Evolutionary conservation across 345 rosid species (phyloP), one percentile per base, ranked within the genome.

Genomic region (Hibiscus trionum): DNA sequence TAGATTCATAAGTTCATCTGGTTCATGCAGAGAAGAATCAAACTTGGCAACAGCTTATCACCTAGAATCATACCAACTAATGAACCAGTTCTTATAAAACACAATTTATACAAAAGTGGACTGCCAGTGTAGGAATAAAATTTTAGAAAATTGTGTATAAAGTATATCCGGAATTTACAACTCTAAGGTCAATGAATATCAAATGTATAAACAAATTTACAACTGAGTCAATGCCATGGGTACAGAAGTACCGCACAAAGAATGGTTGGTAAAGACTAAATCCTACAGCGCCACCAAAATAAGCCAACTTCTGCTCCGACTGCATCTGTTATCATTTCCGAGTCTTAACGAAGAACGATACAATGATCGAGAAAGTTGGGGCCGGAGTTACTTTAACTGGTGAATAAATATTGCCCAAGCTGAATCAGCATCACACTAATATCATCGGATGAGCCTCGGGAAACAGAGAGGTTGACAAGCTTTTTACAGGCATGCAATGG

Each of bases 361-460:
- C 39, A 72, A 39, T 39, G 11, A 39, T 39, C 44, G 11, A 7
- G 44, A 39, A 39, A 39, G 11, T 39, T 8, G 44, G 44, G 44
- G 10, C 44, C 11, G 4, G 11, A 71, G 37, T 71, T 35, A 59
- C 24, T 70, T 19, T 11, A 15, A 15, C 17, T 50, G 55, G 49
- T 70, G 9, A 55, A 19, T 69, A 33, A 80, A 76, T 78, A 83
- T 50, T 46, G 65, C 16, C 74, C 79, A 47, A 93, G 74, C 17
- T 83, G 85, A 52, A 93, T 76, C 49, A 93, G 56, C 87, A 88
- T 82, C 4, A 84, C 94, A 65, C 89, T 91, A 52, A 82, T 86
- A 77, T 91, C 98, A 75, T 91, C 97, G 5, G 68, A 69, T 1
- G 94, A 91, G 55, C 98, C 96, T 64, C 96, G 69, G 2, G 98